phyloP scores from a whole-genome alignment of 148 eudicot genomes.

The Camellia japonica region DNA sequence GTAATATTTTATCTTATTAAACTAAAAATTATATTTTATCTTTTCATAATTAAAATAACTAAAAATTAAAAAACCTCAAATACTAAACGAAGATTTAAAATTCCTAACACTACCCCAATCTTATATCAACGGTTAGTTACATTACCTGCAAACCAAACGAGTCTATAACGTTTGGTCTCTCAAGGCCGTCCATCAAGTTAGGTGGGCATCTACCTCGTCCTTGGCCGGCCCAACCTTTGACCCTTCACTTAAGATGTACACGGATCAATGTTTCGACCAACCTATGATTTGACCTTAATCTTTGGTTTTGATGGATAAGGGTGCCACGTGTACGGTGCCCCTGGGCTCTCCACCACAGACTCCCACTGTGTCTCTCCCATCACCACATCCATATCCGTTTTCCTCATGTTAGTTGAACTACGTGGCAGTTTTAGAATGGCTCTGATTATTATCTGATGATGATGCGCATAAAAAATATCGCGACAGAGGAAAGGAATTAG shows the following conservation, averaged over 20 bases:
- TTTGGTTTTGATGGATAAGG: neutral
- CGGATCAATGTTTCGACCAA: neutral
- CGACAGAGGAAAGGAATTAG: neutral
- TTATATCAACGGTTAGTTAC: too few relatives aligned
- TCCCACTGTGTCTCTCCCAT: neutral
- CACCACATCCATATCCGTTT: conserved; percentile 7
- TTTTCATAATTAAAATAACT: too few relatives aligned
- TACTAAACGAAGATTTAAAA: too few relatives aligned
- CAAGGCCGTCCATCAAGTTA: neutral
- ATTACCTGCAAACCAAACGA: too few relatives aligned
- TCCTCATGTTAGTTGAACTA: neutral
- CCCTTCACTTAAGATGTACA: neutral
- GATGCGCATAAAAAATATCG: neutral
- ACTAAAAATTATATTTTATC: too few relatives aligned
- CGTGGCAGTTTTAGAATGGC: too few relatives aligned
- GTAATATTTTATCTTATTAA: too few relatives aligned
- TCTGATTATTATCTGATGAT: neutral
- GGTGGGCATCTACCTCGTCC: neutral
- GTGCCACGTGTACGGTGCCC: conserved; percentile 8
- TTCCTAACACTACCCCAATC: too few relatives aligned
- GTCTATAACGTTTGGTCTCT: too few relatives aligned
- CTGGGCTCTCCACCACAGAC: neutral
- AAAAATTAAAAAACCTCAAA: too few relatives aligned
- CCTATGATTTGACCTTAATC: neutral
- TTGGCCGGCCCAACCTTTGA: too few relatives aligned